Conservation (phyloP, 2,329 filamentous ascomycete species). For the Talaromyces sp. region DNA sequence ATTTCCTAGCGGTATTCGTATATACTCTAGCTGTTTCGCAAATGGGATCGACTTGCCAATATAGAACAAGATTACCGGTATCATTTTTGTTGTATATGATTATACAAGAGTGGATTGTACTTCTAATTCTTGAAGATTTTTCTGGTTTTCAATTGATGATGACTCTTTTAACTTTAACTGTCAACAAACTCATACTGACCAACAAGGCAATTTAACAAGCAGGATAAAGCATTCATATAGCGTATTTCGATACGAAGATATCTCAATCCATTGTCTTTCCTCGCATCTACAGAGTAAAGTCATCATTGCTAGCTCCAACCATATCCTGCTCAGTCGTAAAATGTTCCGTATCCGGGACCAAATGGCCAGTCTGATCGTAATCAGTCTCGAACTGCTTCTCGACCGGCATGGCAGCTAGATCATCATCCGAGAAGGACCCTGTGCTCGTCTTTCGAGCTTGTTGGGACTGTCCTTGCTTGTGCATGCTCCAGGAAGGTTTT, state of each 20-base stretch:
- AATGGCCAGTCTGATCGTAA: conserved; percentile 9
- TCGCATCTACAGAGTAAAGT: conserved; percentile 3
- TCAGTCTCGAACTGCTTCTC: conserved; percentile 15
- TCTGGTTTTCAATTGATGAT: too few species aligned
- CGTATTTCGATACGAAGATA: too few species aligned
- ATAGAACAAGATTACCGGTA: too few species aligned
- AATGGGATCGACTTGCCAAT: too few species aligned
- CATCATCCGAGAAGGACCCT: conserved; percentile 5
- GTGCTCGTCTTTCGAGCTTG: not conserved
- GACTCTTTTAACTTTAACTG: too few species aligned
- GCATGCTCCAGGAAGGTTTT: not conserved
- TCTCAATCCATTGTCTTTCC: not conserved
- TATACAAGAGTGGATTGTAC: too few species aligned
- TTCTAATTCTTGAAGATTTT: too few species aligned
- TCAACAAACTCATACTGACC: too few species aligned
- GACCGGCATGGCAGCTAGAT: conserved; percentile 9
- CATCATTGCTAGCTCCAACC: conserved; percentile 11
- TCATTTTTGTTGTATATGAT: too few species aligned
- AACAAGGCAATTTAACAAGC: too few species aligned
- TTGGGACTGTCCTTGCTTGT: not conserved
- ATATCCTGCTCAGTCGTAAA: conserved; percentile 13
- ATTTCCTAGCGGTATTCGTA: not conserved
- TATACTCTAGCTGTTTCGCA: not conserved
- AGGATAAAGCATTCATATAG: too few species aligned
- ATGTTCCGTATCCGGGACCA: conserved; percentile 13